Evolutionary conservation across 208 protist species (phyloP).

Genomic region (Angomonas ambiguus): DNA sequence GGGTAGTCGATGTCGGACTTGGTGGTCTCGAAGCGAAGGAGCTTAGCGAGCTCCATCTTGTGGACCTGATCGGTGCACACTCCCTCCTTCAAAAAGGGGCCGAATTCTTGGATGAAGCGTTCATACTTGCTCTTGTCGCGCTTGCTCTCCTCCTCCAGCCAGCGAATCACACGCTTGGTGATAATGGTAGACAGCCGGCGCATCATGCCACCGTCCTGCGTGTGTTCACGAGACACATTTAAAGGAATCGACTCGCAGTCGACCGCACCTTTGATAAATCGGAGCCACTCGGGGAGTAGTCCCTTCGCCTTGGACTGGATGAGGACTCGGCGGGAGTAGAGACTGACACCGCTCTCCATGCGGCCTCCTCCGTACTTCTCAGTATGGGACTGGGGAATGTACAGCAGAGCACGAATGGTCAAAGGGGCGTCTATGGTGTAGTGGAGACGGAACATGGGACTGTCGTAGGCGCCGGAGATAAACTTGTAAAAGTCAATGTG

Average conservation of each 20-base stretch:
- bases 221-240: constrained; percentile 97
- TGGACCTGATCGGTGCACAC: constrained; percentile 93
- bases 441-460: constrained; percentile 92
- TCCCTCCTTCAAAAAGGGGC: constrained; percentile 96
- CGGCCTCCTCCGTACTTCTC: constrained; percentile 96
- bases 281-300: constrained; percentile 97
- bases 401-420: constrained; percentile 93
- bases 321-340: constrained; percentile 94
- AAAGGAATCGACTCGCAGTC: constrained; percentile 97
- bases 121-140: constrained; percentile 90
- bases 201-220: constrained; percentile 96
- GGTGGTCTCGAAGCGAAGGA: constrained; percentile 92
- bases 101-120: constrained; percentile 93
- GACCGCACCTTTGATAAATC: constrained; percentile 96
- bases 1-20: constrained; percentile 70
- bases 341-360: constrained; percentile 93
- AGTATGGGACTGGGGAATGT: constrained; percentile 94
- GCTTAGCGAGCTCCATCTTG: constrained; percentile 92
- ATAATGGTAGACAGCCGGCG: constrained; percentile 88
- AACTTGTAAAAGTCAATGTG: constrained; percentile 97
- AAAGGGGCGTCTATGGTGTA: constrained; percentile 96
- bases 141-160: constrained; percentile 90
- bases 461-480: constrained; percentile 92
- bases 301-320: constrained; percentile 94
- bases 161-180: constrained; percentile 90